Evolutionary conservation across 2,329 filamentous ascomycete species (phyloP).

Genomic region (Colletotrichum acutatum): DNA sequence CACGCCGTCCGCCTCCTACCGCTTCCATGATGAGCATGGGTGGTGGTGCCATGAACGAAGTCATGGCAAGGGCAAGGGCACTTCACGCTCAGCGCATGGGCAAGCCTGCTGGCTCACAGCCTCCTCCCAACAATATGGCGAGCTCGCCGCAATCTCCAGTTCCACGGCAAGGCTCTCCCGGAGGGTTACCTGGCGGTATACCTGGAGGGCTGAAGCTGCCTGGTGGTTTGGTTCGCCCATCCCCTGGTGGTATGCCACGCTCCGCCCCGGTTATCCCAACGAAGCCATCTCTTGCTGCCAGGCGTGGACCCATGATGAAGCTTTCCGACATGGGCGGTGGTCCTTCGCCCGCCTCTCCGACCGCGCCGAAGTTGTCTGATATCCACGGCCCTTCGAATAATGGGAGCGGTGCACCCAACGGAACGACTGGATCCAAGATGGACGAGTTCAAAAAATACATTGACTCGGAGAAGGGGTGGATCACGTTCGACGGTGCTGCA

Average conservation of each 20-base stretch:
- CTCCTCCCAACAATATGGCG: constrained; percentile 42
- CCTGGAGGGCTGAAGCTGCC: constrained; percentile 55
- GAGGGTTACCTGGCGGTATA: constrained; percentile 54
- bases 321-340: constrained; percentile 62
- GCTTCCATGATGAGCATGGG: constrained; percentile 44
- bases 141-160: constrained; percentile 43
- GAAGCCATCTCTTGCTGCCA: constrained; percentile 72
- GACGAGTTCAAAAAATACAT: constrained; percentile 81
- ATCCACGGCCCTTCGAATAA: constrained; percentile 22
- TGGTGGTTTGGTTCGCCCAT: constrained; percentile 54
- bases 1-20: constrained; percentile 61
- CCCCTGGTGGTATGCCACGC: constrained; percentile 60
- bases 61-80: constrained; percentile 60
- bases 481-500: constrained; percentile 94
- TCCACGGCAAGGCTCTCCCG: constrained; percentile 37
- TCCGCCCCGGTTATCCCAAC: constrained; percentile 63
- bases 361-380: constrained; percentile 32
- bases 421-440: constrained; percentile 59
- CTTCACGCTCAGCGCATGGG: constrained; percentile 59
- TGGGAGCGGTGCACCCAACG: constrained; percentile 45
- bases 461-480: constrained; percentile 88
- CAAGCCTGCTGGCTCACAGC: constrained; percentile 43
- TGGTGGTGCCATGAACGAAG: constrained; percentile 46
- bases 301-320: constrained; percentile 70
- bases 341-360: constrained; percentile 52